Evolutionary conservation across 179 eudicot species (phyloP).

Genomic region (Patellifolia procumbens): DNA sequence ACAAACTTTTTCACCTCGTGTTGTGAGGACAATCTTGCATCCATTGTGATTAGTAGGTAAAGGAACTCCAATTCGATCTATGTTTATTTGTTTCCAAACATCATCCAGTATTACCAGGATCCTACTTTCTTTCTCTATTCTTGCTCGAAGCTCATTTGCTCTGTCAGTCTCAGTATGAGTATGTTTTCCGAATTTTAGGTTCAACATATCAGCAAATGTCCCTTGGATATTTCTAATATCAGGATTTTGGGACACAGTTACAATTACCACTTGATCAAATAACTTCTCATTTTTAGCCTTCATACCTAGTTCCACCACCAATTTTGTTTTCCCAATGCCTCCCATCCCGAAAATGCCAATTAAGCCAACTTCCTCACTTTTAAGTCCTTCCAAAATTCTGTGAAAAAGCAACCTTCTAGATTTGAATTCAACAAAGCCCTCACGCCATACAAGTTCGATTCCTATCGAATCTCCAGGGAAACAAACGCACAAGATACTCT

Average conservation of each 20-base stretch:
- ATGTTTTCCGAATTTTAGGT: background rate
- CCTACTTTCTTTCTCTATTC: background rate
- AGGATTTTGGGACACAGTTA: slow-evolving; percentile 7
- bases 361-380: background rate
- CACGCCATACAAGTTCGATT: slow-evolving; percentile 3
- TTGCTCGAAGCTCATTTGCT: background rate
- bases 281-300: slow-evolving; percentile 1
- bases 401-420: background rate
- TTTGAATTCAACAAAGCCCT: slow-evolving; percentile 3
- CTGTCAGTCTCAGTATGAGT: background rate
- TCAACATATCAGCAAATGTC: slow-evolving; percentile 11
- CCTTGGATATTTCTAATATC: slow-evolving; percentile 14
- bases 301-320: slow-evolving; percentile 13
- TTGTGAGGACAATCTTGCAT: slow-evolving; percentile 6
- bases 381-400: slow-evolving; percentile 2
- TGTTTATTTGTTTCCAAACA: slow-evolving; percentile 7
- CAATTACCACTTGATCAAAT: slow-evolving; percentile 16
- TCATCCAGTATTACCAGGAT: slow-evolving; percentile 10
- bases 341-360: slow-evolving; percentile 23
- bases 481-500: background rate
- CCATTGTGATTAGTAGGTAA: background rate
- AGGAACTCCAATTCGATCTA: background rate
- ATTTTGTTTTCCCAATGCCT: slow-evolving; percentile 24
- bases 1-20: slow-evolving; percentile 4
- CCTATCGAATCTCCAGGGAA: background rate